Evolutionary conservation across 306 rosid species (phyloP), one percentile per base, ranked within the genome.

Genomic region (Cicer judaicum): DNA sequence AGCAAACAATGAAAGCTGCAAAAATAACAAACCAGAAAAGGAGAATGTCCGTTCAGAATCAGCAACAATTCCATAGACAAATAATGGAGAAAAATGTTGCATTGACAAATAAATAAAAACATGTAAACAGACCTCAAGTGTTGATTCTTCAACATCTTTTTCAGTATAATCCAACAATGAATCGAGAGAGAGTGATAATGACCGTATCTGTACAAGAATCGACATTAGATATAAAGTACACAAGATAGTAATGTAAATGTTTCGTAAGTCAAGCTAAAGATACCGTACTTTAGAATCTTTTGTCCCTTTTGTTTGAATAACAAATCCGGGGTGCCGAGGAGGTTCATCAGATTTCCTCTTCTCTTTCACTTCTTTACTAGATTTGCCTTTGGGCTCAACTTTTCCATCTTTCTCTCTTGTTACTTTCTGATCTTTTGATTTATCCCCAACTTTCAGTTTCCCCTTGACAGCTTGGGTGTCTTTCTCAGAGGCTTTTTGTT

Each of bases 291-390:
- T 95, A 56, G 90, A 89, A 72, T 88, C 98, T 81, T 86, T 90
- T 77, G 85, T 75, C 61, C 75, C 54, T 76, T 85, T 92, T 4
- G 99, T 84, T 78, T 83, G 89, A 73, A 95, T 81, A 81, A 95
- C 85, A 47, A 90, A 86, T 68, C 99, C 99, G 38, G 97, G 88
- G 86, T 91, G 97, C 49, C 98, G 92, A 74, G 98, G 99, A 86
- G 90, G 89, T 80, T 95, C 99, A 76, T 91, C 99, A 72, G 87
- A 70, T 85, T 86, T 94, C 70, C 73, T 89, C 82, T 83, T 90
- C 66, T 92, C 99, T 80, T 92, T 92, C 70, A 76, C 62, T 67
- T 90, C 95, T 72, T 82, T 94, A 82, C 68, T 85, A 71, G 88
- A 75, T 86, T 91, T 92, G 87, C 80, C 80, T 84, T 83, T 89